Evolutionary conservation across 2,329 filamentous ascomycete genomes (phyloP), one percentile per base, ranked within the genome.

Genomic region (Verruconis gallopava): DNA sequence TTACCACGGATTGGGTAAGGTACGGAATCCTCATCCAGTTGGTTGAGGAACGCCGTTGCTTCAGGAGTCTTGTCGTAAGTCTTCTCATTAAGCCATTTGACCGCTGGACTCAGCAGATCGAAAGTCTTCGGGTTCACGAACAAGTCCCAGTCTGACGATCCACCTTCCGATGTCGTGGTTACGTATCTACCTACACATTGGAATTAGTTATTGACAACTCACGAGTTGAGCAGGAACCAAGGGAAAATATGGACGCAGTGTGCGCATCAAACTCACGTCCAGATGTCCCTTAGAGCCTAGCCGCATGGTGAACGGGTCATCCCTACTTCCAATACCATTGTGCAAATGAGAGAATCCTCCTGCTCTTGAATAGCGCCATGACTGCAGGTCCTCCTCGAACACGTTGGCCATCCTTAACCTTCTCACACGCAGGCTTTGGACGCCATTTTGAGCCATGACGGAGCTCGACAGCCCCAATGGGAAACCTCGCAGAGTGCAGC

Each of bases 371-470:
- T 57, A 53, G 18, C 45, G 49, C 37, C 51, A 58, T 40, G 38
- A 54, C 58, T 44, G 44, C 48, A 47, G 25, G 42, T 45, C 17
- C 38, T 43, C 14, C 3, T 41, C 32, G 6, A 48, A 45, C 3
- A 36, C 30, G 20, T 44, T 15, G 13, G 55, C 53, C 28, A 59
- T 50, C n/a, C 58, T 55, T 21, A 67, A 44, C 4, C 65, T 54
- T 20, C 65, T 57, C 28, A 67, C 47, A 2, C 65, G 58, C 17
- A 69, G 44, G 22, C 56, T 63, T 42, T 67, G 56, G 2, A 69
- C 50, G 0, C 56, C 59, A 5, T 46, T 48, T 2, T 56, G 52
- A 35, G 57, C 47, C 4, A 55, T 46, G 14, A 21, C 21, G n/a
- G 47, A 39, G 13, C 14, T 47, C 38, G 3, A 51, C 47, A 21